Evolutionary conservation across 2,329 filamentous ascomycete species (phyloP).

Genomic region (Fusarium sp.): DNA sequence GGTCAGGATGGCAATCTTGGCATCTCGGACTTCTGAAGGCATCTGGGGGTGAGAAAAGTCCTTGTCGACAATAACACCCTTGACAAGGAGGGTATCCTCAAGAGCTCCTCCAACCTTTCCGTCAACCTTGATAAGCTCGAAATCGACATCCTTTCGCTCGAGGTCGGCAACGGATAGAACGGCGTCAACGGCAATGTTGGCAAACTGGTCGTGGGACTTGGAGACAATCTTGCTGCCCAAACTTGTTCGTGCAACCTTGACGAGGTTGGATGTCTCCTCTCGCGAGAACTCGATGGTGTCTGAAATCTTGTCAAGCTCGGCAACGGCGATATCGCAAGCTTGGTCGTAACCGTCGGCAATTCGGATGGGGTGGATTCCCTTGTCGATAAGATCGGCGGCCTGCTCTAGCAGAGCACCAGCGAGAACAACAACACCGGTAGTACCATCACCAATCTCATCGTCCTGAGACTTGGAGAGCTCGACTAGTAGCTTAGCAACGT

Average conservation of each 20-base stretch:
- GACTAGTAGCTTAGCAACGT: conserved; percentile 95
- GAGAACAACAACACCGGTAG: conserved; percentile 95
- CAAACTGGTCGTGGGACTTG: conserved; percentile 98
- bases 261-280: conserved; percentile 83
- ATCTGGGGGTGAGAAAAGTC: conserved; percentile 99
- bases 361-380: conserved; percentile 98
- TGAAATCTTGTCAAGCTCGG: conserved; percentile 91
- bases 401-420: conserved; percentile 96
- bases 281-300: conserved; percentile 89
- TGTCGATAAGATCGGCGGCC: conserved; percentile 97
- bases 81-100: conserved; percentile 93
- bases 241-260: conserved; percentile 95
- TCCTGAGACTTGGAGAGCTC: conserved; percentile 99
- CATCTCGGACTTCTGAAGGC: conserved; percentile 93
- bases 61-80: conserved; percentile 99
- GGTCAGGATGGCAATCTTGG: conserved; percentile 96
- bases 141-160: conserved; percentile 96
- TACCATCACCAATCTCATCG: conserved; percentile 98
- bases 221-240: conserved; percentile 99
- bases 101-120: conserved; percentile 95
- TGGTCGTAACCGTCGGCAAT: conserved; percentile 99
- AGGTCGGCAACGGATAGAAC: conserved; percentile 96
- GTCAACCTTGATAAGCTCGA: conserved; percentile 99
- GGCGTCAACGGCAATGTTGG: conserved; percentile 96
- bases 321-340: conserved; percentile 95